phyloP scores from a whole-genome alignment of 2,329 filamentous ascomycete genomes.

The Shiraia bambusicola region DNA sequence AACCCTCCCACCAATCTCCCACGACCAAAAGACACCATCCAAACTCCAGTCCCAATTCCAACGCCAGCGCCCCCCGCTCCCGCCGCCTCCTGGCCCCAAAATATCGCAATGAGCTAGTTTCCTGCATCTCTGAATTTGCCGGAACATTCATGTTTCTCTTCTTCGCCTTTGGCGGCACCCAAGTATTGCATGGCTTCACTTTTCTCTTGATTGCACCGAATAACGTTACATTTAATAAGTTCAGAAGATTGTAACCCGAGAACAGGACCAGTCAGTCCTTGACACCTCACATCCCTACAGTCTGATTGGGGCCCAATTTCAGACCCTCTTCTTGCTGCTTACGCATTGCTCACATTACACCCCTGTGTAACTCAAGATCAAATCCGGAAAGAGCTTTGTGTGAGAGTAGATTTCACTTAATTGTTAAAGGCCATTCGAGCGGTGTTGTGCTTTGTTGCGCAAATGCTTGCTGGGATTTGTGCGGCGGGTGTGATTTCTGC shows the following conservation, averaged over 20 bases:
- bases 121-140: conserved; percentile 40
- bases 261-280: too few species aligned
- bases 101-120: conserved; percentile 42
- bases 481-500: conserved; percentile 38
- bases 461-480: conserved; percentile 43
- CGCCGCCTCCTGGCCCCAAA: conserved; percentile 7
- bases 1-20: conserved; percentile 1
- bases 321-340: too few species aligned
- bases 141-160: conserved; percentile 47
- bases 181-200: too few species aligned
- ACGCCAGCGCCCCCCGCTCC: background rate
- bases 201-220: too few species aligned
- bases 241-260: too few species aligned
- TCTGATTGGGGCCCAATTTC: too few species aligned
- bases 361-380: too few species aligned
- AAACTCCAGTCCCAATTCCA: background rate
- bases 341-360: too few species aligned
- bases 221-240: too few species aligned
- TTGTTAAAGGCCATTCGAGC: conserved; percentile 31
- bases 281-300: too few species aligned
- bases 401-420: too few species aligned
- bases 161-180: conserved; percentile 44
- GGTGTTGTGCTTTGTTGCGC: conserved; percentile 35
- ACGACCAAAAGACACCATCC: background rate
- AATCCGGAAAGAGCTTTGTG: too few species aligned